Conservation (phyloP, 352 stramenopile species). For the Phytophthora vignae region DNA sequence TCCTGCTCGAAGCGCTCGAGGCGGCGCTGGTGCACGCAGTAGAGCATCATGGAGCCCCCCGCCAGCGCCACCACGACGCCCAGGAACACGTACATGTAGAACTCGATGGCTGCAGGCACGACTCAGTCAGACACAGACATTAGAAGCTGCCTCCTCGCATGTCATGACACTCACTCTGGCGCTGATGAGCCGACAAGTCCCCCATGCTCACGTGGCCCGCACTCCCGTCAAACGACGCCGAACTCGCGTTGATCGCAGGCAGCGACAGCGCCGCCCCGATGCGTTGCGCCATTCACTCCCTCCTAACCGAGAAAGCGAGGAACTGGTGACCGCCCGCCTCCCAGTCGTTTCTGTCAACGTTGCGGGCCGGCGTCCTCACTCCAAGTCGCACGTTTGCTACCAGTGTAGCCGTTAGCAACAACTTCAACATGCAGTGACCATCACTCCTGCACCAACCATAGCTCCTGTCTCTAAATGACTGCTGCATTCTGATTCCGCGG, state of each 20-base stretch:
- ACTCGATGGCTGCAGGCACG: slow-evolving; percentile 44
- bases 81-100: slow-evolving; percentile 83
- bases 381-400: background rate
- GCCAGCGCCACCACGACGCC: slow-evolving; percentile 61
- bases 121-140: background rate
- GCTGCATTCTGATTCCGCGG: too few relatives aligned
- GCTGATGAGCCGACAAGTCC: slow-evolving; percentile 16
- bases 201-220: slow-evolving; percentile 8
- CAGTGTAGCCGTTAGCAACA: slow-evolving; percentile 14
- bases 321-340: background rate
- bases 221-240: background rate
- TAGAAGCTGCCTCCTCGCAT: background rate
- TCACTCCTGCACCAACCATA: slow-evolving; percentile 4
- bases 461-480: too few relatives aligned
- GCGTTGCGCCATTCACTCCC: background rate
- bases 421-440: slow-evolving; percentile 28
- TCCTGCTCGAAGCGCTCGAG: slow-evolving; percentile 61
- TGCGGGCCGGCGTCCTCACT: background rate
- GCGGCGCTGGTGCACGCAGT: slow-evolving; percentile 75
- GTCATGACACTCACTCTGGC: slow-evolving; percentile 25
- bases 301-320: background rate
- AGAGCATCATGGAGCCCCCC: slow-evolving; percentile 53
- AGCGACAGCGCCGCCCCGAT: background rate
- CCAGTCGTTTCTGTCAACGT: background rate
- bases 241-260: background rate